Conservation (phyloP, 805 yeast species). For the Myxozyma sirexii region DNA sequence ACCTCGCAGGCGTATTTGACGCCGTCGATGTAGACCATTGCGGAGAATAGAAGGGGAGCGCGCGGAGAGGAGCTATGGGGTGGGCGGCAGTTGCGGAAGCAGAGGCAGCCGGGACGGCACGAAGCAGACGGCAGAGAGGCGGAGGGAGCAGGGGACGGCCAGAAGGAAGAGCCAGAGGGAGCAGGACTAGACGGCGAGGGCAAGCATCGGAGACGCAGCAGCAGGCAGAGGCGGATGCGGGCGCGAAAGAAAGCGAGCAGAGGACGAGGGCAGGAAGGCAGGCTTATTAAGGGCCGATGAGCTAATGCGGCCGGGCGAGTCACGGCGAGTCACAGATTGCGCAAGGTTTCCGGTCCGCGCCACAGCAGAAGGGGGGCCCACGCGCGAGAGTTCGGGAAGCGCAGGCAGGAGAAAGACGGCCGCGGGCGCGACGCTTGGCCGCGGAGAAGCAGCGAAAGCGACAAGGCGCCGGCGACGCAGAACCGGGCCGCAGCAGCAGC, state of each 20-base stretch:
- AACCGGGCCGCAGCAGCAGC: no score
- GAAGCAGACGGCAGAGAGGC: neutral
- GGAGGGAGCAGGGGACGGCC: no score
- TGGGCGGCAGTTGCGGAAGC: neutral
- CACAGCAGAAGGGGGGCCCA: no score
- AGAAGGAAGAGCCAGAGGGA: neutral
- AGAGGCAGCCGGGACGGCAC: neutral
- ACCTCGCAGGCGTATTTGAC: conserved; percentile 90
- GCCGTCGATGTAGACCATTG: conserved; percentile 88
- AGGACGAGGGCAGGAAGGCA: neutral
- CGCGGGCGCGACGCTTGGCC: no score
- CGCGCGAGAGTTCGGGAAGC: no score
- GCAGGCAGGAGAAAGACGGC: no score
- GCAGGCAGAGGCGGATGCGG: neutral
- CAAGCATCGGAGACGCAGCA: neutral
- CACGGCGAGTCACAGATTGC: neutral
- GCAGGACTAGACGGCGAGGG: neutral
- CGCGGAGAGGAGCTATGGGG: neutral
- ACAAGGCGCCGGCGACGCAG: no score
- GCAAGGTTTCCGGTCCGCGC: no score
- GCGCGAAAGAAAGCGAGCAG: neutral
- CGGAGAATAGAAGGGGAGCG: neutral
- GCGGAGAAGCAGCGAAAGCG: no score
- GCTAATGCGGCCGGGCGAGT: neutral
- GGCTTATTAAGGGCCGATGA: neutral